Evolutionary conservation across 176 grass and related monocot species (phyloP).

Genomic region (Oryza rufipogon): DNA sequence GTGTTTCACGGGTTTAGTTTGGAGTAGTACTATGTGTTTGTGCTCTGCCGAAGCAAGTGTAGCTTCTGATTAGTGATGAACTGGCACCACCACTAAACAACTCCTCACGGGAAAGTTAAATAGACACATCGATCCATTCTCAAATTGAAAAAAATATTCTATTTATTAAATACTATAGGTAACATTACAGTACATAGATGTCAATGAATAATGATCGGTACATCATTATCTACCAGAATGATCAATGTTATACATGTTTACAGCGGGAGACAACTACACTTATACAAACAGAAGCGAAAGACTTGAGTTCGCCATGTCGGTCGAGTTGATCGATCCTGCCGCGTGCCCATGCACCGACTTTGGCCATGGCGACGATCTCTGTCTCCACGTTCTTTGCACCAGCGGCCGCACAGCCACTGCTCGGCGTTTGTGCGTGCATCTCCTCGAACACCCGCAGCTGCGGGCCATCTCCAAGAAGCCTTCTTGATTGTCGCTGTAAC

Average conservation of each 20-base stretch:
- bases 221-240: background rate
- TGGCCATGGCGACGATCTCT: background rate
- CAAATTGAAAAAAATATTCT: background rate
- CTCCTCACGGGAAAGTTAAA: background rate
- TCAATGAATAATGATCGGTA: background rate
- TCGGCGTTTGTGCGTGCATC: background rate
- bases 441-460: background rate
- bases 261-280: background rate
- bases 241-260: background rate
- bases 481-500: background rate
- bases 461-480: background rate
- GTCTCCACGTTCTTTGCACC: background rate
- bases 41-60: too few relatives aligned
- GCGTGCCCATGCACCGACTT: background rate
- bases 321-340: background rate
- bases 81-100: background rate
- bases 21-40: too few relatives aligned
- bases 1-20: too few relatives aligned
- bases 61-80: background rate
- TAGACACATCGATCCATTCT: background rate
- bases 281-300: background rate
- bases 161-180: background rate
- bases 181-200: background rate
- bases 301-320: background rate
- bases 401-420: background rate